Conservation (phyloP, 2,329 filamentous ascomycete genomes). For the Colletotrichum sp. region DNA sequence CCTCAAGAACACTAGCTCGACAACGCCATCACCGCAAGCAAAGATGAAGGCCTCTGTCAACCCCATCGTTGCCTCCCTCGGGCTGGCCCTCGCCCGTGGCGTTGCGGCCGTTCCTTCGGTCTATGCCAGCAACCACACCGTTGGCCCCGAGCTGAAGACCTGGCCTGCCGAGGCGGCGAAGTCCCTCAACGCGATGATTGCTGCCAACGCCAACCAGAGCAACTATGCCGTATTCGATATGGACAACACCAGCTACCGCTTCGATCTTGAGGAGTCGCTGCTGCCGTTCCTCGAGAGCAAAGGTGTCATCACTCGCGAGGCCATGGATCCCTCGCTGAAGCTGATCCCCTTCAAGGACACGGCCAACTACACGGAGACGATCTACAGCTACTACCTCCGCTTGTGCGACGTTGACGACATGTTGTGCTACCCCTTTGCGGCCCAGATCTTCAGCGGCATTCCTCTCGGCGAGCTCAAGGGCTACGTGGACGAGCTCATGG, state of each 20-base stretch:
- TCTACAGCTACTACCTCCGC: conserved; percentile 51
- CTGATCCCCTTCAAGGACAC: conserved; percentile 48
- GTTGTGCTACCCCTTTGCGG: conserved; percentile 48
- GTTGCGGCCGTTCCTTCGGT: conserved; percentile 8
- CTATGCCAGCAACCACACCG: conserved; percentile 9
- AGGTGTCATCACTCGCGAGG: conserved; percentile 44
- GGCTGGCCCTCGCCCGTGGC: conserved; percentile 7
- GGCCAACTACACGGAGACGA: conserved; percentile 39
- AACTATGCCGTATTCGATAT: conserved; percentile 48
- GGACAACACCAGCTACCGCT: conserved; percentile 50
- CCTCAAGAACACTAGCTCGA: not conserved
- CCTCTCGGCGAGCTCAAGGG: conserved; percentile 49
- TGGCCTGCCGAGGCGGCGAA: conserved; percentile 41
- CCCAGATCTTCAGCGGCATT: conserved; percentile 46
- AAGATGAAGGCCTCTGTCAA: conserved; percentile 14
- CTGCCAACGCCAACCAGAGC: conserved; percentile 39
- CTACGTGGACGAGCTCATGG: conserved; percentile 52
- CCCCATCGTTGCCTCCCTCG: conserved; percentile 8
- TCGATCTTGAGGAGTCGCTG: conserved; percentile 47
- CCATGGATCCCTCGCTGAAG: conserved; percentile 42
- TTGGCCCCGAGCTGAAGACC: conserved; percentile 29
- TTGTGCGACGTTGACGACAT: conserved; percentile 46
- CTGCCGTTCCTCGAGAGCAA: conserved; percentile 47
- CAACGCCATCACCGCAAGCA: not conserved
- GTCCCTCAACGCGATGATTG: conserved; percentile 41